Base-by-base conservation (phyloP, 2,329 filamentous ascomycete genomes). In the Graphilbum fragrans region DNA sequence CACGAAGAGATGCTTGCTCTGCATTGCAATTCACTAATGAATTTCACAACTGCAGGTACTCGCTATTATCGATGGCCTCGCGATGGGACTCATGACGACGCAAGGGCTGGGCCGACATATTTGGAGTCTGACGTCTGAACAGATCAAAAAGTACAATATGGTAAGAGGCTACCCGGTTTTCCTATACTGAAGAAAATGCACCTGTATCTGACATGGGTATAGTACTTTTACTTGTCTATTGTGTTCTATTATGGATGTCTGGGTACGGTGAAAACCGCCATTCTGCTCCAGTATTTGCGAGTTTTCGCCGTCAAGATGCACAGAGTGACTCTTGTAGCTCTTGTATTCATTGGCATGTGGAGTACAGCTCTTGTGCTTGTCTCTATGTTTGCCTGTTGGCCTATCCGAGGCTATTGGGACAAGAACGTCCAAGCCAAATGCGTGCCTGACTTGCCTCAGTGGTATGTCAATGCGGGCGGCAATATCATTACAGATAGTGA, bases 151-250 rank as follows among this genome's bases (percentile, higher is more conserved):
- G 11, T 47, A 47, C 35, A 38, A 45, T 31, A 45, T 21, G 43
- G 42, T 41, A 21, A 12, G 31, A 31, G 9, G 14, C 22, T 20
- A 6, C 38, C 9, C 8, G 12, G 25, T n/a, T n/a, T n/a, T n/a
- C n/a, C n/a, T n/a, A n/a, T n/a, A n/a, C n/a, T n/a, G n/a, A n/a
- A n/a, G n/a, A n/a, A n/a, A n/a, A n/a, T n/a, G n/a, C n/a, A n/a
- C n/a, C n/a, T n/a, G n/a, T n/a, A n/a, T n/a, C 33, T 34, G 9
- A 32, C 34, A 14, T 32, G 8, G 7, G 9, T n/a, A 18, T 21
- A 62, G 60, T 50, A 52, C 5, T 64, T 64, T 47, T 64, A 58
- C 44, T 44, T 59, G 25, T 60, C 56, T 4, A 59, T 64, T 10
- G 52, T 58, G 17, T 49, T 63, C 9, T 64, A 64, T 45, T 61